Percentiles rank a stretch among this genome's conserved stretches.
phyloP scores from a whole-genome alignment of 139 green algal genomes.

The Astrephomene gubernaculifera region DNA sequence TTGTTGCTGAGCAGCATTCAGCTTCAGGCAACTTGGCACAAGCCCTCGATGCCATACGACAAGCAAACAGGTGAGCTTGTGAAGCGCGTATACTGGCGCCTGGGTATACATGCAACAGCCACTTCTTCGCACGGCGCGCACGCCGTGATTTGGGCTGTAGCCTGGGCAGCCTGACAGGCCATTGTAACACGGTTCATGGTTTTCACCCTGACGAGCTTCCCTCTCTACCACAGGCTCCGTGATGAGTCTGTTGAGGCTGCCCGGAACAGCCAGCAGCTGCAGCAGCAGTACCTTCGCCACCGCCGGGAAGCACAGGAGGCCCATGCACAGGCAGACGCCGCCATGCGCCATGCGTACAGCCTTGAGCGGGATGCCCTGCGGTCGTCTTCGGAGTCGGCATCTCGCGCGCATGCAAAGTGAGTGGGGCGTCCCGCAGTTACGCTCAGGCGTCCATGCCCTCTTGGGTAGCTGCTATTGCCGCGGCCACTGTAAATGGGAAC shows the following conservation, averaged over 20 bases:
- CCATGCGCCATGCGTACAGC: slow-evolving; percentile 38
- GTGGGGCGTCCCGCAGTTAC: too few relatives aligned
- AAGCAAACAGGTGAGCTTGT: slow-evolving; percentile 32
- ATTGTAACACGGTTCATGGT: too few relatives aligned
- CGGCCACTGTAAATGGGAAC: too few relatives aligned
- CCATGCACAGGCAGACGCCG: slow-evolving; percentile 30
- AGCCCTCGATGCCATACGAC: slow-evolving; percentile 24
- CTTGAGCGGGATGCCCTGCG: slow-evolving; percentile 35
- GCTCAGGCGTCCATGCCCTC: too few relatives aligned
- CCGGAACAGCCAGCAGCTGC: slow-evolving; percentile 21
- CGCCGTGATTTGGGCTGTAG: too few relatives aligned
- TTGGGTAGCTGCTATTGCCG: too few relatives aligned
- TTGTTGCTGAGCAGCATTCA: slow-evolving; percentile 22
- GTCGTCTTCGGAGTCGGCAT: background rate
- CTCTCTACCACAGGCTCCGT: slow-evolving; percentile 38
- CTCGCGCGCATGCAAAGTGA: slow-evolving; percentile 1
- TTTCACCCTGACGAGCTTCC: too few relatives aligned
- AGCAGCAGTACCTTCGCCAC: slow-evolving; percentile 32
- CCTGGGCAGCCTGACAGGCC: too few relatives aligned
- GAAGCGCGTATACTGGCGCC: too few relatives aligned
- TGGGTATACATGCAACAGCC: too few relatives aligned
- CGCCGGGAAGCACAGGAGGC: slow-evolving; percentile 35
- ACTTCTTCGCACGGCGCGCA: too few relatives aligned
- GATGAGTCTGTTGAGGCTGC: slow-evolving; percentile 33
- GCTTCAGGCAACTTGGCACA: slow-evolving; percentile 29